A percentile compares a stretch with the other conserved stretches of the same genome.
phyloP scores from a whole-genome alignment of 805 yeast genomes.

The Wickerhamiella musiphila region DNA sequence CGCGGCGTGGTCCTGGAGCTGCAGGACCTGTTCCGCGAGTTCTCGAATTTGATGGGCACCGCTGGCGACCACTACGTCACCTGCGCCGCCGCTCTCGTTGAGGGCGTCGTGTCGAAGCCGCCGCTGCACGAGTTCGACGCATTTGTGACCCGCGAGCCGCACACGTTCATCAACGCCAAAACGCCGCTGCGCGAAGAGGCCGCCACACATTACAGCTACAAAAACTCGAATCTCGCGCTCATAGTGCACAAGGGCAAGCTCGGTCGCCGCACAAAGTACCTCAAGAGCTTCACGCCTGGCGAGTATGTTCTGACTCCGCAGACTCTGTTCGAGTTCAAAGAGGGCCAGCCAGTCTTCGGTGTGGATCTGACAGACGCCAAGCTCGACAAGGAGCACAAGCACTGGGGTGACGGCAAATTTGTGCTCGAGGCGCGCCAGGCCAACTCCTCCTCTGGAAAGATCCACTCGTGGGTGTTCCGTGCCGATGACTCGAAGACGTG shows the following conservation, averaged over 20 bases:
- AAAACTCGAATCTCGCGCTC: slow-evolving; percentile 47
- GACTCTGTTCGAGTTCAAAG: slow-evolving; percentile 77
- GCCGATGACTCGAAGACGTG: slow-evolving; percentile 69
- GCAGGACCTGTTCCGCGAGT: slow-evolving; percentile 61
- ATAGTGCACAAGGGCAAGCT: slow-evolving; percentile 62
- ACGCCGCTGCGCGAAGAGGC: slow-evolving; percentile 43
- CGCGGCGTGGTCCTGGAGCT: slow-evolving; percentile 74
- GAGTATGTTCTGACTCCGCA: slow-evolving; percentile 85
- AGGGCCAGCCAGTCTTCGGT: slow-evolving; percentile 14
- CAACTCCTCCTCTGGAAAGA: slow-evolving; percentile 25
- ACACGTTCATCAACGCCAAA: slow-evolving; percentile 42
- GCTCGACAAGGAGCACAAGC: slow-evolving; percentile 66
- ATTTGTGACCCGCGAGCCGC: slow-evolving; percentile 53
- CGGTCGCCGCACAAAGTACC: slow-evolving; percentile 79
- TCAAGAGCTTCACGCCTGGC: slow-evolving; percentile 79
- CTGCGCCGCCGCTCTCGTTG: slow-evolving; percentile 52
- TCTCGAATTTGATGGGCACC: slow-evolving; percentile 45
- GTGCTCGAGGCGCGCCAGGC: slow-evolving; percentile 31
- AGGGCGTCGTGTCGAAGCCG: slow-evolving; percentile 61
- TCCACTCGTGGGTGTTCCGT: slow-evolving; percentile 90
- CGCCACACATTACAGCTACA: slow-evolving; percentile 36
- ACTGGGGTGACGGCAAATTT: slow-evolving; percentile 37
- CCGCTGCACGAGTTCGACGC: slow-evolving; percentile 80
- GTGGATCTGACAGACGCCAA: slow-evolving; percentile 36
- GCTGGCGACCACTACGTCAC: slow-evolving; percentile 17